A percentile compares a stretch with the other conserved stretches of the same genome.
These are phyloP conservation scores for Crithidia bombi DNA, from an alignment of 208 protist species.

Conservation along the genomic window DNA sequence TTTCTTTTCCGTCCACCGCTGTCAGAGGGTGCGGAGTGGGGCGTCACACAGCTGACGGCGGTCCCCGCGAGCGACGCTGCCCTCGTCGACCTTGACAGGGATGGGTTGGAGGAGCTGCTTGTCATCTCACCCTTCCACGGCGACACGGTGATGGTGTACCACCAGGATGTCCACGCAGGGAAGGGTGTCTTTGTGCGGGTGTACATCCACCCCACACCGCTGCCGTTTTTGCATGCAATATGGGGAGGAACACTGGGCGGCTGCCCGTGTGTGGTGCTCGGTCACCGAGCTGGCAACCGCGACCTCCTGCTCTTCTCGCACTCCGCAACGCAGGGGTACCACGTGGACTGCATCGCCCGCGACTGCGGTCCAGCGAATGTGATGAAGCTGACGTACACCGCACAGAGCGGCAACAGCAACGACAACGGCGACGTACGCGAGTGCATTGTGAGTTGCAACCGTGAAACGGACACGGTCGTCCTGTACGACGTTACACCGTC, in stretches of 20 bases:
- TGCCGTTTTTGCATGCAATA: constrained; percentile 13
- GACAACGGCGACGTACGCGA: no score
- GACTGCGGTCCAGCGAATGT: constrained; percentile 9
- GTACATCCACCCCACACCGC: neutral
- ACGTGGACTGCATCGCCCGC: constrained; percentile 1
- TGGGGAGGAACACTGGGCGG: neutral
- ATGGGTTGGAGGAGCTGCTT: neutral
- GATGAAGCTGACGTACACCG: neutral
- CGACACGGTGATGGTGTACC: neutral
- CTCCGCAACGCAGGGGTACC: neutral
- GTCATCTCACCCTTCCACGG: constrained; percentile 13
- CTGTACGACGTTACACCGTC: neutral
- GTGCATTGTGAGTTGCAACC: constrained; percentile 16
- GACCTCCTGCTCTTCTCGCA: constrained; percentile 6
- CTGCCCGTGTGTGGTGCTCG: neutral
- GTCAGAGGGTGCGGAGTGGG: neutral
- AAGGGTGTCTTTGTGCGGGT: neutral
- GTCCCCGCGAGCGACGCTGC: neutral
- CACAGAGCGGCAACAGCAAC: neutral
- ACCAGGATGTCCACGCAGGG: neutral
- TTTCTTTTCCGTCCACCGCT: constrained; percentile 9
- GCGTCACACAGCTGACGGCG: neutral
- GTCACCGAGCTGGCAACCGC: neutral
- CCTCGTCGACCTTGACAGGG: neutral
- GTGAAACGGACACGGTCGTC: constrained; percentile 5